These are phyloP conservation scores for Xerocomellus amylosporus DNA, from an alignment of 768 basidiomycete genomes.

Conservation along the genomic window DNA sequence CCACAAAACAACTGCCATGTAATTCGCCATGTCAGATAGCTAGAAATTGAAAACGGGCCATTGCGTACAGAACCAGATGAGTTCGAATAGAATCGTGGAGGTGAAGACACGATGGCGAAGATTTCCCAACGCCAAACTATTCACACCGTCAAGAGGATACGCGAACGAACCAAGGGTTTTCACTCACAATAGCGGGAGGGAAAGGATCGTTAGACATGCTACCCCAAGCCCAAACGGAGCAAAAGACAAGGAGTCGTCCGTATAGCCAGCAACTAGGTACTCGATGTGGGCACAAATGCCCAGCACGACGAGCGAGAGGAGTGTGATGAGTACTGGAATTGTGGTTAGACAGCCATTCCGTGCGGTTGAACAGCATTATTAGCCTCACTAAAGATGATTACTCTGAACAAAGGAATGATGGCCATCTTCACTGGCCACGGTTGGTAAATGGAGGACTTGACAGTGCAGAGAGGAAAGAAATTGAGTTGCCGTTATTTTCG, in stretches of 20 bases:
- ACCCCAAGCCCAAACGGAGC: conserved; percentile 16
- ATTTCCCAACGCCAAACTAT: conserved; percentile 18
- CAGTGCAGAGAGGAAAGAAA: background rate
- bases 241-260: conserved; percentile 2
- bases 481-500: background rate
- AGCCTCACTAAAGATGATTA: conserved; percentile 22
- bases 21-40: background rate
- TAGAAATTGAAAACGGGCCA: background rate
- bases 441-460: background rate
- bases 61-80: conserved; percentile 27
- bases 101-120: conserved; percentile 12
- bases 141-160: background rate
- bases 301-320: conserved; percentile 19
- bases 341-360: background rate
- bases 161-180: background rate
- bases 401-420: conserved; percentile 26
- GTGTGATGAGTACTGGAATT: conserved; percentile 11
- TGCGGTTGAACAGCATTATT: background rate
- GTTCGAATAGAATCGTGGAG: conserved; percentile 25
- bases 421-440: conserved; percentile 17
- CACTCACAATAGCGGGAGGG: conserved; percentile 28
- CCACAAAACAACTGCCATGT: conserved; percentile 21
- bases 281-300: conserved; percentile 23
- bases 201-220: conserved; percentile 15
- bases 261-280: conserved; percentile 9